A percentile compares a stretch with the other conserved stretches of the same genome.
phyloP scores from a whole-genome alignment of 2,329 filamentous ascomycete species.

The Paraphaeosphaeria sporulosa region DNA sequence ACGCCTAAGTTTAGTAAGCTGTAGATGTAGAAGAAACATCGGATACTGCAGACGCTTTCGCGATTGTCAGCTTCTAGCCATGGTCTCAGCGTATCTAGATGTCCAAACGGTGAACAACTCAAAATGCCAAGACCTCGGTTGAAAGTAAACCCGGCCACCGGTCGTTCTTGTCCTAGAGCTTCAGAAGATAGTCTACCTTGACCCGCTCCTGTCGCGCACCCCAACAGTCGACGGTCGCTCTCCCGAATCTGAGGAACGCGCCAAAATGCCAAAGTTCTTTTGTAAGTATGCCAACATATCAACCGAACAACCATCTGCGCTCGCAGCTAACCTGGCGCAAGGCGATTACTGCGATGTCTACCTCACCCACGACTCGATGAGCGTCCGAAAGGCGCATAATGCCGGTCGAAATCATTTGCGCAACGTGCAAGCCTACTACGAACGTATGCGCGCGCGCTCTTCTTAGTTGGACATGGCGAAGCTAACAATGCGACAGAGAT shows the following conservation, averaged over 20 bases:
- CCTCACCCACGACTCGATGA: constrained; percentile 99
- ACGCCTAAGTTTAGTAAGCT: constrained; percentile 87
- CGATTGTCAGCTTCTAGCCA: neutral
- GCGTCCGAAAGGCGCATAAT: constrained; percentile 98
- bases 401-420: constrained; percentile 93
- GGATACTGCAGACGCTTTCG: neutral
- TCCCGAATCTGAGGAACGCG: neutral
- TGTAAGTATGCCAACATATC: constrained; percentile 59
- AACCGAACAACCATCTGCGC: neutral
- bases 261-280: constrained; percentile 83
- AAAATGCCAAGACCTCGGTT: constrained; percentile 12
- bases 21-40: constrained; percentile 48
- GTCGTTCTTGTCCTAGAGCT: neutral
- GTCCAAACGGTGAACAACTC: no score
- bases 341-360: constrained; percentile 99
- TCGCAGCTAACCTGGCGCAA: constrained; percentile 36
- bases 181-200: neutral
- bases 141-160: constrained; percentile 4
- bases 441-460: constrained; percentile 66
- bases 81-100: no score
- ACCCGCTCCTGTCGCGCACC: neutral
- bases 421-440: constrained; percentile 98
- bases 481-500: constrained; percentile 69
- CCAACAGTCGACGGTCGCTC: neutral
- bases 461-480: neutral